phyloP scores from a whole-genome alignment of 2,329 filamentous ascomycete species.

The Ophiostoma populinum region DNA sequence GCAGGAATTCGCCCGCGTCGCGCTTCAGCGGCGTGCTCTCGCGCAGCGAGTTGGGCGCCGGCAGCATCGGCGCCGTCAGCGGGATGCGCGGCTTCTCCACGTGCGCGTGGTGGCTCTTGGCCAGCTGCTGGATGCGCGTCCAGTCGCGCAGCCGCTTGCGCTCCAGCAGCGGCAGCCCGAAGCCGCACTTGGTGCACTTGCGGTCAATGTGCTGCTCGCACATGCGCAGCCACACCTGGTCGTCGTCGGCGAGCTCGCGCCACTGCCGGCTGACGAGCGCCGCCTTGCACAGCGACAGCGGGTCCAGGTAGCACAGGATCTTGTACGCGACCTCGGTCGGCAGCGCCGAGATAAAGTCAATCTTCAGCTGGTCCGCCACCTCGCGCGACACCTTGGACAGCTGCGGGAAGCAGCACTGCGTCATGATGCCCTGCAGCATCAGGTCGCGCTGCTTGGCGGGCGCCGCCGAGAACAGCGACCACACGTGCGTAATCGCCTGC shows the following conservation, averaged over 20 bases:
- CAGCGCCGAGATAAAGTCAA: conserved; percentile 83
- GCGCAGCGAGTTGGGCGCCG: conserved; percentile 13
- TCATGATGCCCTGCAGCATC: conserved; percentile 90
- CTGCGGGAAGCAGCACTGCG: conserved; percentile 95
- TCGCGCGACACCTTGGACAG: conserved; percentile 82
- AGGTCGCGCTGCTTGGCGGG: conserved; percentile 86
- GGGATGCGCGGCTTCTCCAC: conserved; percentile 12
- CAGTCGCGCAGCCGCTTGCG: conserved; percentile 74
- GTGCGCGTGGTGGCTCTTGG: conserved; percentile 19
- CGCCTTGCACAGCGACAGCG: conserved; percentile 84
- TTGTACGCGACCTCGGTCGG: conserved; percentile 86
- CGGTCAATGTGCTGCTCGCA: conserved; percentile 87
- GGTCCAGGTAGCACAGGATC: conserved; percentile 84
- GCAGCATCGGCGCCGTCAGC: conserved; percentile 15
- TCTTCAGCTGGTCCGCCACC: conserved; percentile 87
- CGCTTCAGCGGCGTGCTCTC: conserved; percentile 18
- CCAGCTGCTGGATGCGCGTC: conserved; percentile 64
- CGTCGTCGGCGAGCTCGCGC: conserved; percentile 83
- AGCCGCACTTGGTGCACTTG: conserved; percentile 89
- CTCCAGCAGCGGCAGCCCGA: conserved; percentile 81
- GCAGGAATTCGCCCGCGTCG: conserved; percentile 16
- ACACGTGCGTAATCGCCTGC: conserved; percentile 91
- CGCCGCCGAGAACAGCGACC: conserved; percentile 93
- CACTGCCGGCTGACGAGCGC: conserved; percentile 84
- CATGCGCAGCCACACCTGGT: conserved; percentile 96